A percentile compares a stretch with the other conserved stretches of the same genome.
Conservation (phyloP, 2,329 filamentous ascomycete genomes). For the Pseudogymnoascus sp. region DNA sequence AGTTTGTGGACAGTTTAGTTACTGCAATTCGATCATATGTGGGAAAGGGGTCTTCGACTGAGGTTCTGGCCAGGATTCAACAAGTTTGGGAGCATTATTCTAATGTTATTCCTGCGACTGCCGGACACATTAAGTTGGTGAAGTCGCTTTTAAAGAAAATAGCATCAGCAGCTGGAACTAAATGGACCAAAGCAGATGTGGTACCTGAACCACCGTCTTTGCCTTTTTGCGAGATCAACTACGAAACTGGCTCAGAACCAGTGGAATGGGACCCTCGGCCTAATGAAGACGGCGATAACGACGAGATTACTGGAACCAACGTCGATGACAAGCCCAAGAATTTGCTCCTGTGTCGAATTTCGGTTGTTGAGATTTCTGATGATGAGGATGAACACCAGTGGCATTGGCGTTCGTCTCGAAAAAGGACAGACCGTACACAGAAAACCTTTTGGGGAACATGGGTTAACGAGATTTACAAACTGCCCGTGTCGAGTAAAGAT, state of each 20-base stretch:
- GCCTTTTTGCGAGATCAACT: background rate
- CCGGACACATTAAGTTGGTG: background rate
- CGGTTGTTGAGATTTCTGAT: too few relatives aligned
- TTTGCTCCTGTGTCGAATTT: background rate
- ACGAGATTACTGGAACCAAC: background rate
- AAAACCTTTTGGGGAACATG: background rate
- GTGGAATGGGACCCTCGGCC: background rate
- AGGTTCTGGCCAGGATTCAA: background rate
- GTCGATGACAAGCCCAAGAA: background rate
- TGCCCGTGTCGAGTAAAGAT: background rate
- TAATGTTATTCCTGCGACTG: background rate
- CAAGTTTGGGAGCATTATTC: background rate
- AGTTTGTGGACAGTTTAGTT: background rate
- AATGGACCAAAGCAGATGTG: background rate
- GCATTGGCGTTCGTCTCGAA: background rate
- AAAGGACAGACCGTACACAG: background rate
- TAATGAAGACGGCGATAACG: background rate
- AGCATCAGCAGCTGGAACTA: background rate
- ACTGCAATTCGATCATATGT: background rate
- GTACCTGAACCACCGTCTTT: background rate
- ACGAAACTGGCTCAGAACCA: background rate
- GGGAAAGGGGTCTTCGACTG: background rate
- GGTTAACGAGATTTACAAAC: background rate
- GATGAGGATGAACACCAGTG: too few relatives aligned
- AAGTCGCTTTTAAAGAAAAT: background rate